Evolutionary conservation across 2,329 filamentous ascomycete genomes (phyloP).

Genomic region (Camillea tinctor): DNA sequence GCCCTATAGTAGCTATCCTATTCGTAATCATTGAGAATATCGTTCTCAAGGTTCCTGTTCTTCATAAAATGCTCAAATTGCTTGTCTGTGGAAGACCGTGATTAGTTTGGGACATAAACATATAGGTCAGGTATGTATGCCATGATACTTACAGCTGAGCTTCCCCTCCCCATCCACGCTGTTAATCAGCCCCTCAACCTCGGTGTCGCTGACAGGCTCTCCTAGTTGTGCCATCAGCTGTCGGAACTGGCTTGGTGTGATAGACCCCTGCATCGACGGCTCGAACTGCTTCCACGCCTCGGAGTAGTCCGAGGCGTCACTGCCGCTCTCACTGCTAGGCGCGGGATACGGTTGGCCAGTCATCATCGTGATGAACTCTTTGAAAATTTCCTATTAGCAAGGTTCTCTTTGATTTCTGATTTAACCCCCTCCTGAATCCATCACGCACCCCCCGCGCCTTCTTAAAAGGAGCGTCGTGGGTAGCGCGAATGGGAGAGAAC

Average conservation of each 20-base stretch:
- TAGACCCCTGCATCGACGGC: slow-evolving; percentile 33
- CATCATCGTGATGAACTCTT: slow-evolving; percentile 44
- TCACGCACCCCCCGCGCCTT: not conserved
- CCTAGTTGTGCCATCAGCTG: slow-evolving; percentile 34
- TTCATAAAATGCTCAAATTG: slow-evolving; percentile 38
- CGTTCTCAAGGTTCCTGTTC: slow-evolving; percentile 29
- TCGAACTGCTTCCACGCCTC: slow-evolving; percentile 38
- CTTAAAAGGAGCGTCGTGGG: too few species aligned
- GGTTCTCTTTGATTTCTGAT: not conserved
- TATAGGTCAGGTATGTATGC: too few species aligned
- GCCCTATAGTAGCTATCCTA: too few species aligned
- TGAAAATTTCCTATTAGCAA: too few species aligned
- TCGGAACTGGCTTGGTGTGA: slow-evolving; percentile 34
- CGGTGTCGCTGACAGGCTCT: slow-evolving; percentile 33
- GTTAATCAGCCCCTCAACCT: slow-evolving; percentile 35
- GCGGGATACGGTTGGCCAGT: slow-evolving; percentile 35
- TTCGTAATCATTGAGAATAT: slow-evolving; percentile 26
- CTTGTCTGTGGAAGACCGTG: slow-evolving; percentile 23
- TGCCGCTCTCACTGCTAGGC: slow-evolving; percentile 26
- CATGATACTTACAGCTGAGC: slow-evolving; percentile 38
- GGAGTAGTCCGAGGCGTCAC: slow-evolving; percentile 27
- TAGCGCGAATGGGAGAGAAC: too few species aligned
- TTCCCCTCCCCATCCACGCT: slow-evolving; percentile 36
- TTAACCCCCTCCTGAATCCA: not conserved
- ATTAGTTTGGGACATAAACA: not conserved